Percentiles rank a stretch among this genome's conserved stretches.
phyloP scores from a whole-genome alignment of 2,329 filamentous ascomycete genomes.

The Trichoderma cornu-damae region DNA sequence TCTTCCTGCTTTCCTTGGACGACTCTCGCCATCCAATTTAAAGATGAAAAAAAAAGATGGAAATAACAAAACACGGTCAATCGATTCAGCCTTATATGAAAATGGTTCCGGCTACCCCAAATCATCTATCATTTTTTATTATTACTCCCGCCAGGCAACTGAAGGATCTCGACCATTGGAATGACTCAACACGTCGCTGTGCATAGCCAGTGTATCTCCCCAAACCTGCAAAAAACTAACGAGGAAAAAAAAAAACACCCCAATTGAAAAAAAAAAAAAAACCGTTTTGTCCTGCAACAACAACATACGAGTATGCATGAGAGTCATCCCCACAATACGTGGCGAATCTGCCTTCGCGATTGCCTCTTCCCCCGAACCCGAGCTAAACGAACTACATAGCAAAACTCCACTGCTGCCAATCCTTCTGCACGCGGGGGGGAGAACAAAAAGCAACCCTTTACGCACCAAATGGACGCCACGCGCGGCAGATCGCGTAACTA shows the following conservation, averaged over 20 bases:
- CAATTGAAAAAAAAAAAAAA: not conserved
- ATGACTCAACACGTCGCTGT: not conserved
- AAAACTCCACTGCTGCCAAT: not conserved
- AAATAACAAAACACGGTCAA: too few species aligned
- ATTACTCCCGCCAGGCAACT: too few species aligned
- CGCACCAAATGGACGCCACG: too few species aligned
- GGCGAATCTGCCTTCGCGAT: constrained; percentile 1
- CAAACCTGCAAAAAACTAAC: not conserved
- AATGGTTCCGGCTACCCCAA: not conserved
- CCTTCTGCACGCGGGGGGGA: too few species aligned
- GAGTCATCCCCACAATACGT: not conserved
- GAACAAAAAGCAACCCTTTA: too few species aligned
- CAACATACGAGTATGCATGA: not conserved
- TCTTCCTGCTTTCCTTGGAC: too few species aligned
- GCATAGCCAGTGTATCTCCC: not conserved
- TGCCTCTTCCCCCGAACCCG: not conserved
- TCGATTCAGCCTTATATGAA: constrained; percentile 12
- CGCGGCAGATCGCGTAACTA: too few species aligned
- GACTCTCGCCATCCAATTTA: too few species aligned
- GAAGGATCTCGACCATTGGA: constrained; percentile 1
- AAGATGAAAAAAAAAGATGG: not conserved
- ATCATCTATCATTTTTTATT: too few species aligned
- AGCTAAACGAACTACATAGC: not conserved
- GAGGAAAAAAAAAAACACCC: not conserved
- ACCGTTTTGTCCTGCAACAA: not conserved